These are phyloP conservation scores for Hericium alpestre DNA, from an alignment of 768 basidiomycete genomes.

Conservation along the genomic window DNA sequence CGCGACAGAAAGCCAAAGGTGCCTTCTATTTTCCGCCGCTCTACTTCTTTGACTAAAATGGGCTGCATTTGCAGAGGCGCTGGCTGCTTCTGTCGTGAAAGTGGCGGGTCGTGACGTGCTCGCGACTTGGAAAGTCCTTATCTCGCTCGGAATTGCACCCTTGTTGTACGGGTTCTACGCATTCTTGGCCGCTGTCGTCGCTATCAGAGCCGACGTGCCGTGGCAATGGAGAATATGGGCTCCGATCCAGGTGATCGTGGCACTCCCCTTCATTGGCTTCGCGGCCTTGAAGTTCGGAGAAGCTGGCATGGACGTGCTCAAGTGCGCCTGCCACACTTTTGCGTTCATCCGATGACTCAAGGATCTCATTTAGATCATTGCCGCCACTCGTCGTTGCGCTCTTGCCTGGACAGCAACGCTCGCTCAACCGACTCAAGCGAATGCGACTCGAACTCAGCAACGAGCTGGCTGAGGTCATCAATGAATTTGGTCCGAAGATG, in stretches of 20 bases:
- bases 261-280: constrained; percentile 80
- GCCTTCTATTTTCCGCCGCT: background rate
- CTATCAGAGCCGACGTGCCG: constrained; percentile 54
- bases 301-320: constrained; percentile 92
- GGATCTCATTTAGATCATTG: constrained; percentile 52
- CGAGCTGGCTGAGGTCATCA: constrained; percentile 72
- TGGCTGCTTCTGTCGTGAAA: constrained; percentile 90
- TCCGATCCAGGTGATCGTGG: constrained; percentile 60
- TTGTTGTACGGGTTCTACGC: constrained; percentile 80
- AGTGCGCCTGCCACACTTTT: constrained; percentile 41
- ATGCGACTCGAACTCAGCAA: constrained; percentile 67
- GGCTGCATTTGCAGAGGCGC: constrained; percentile 56
- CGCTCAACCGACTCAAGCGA: constrained; percentile 63
- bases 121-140: constrained; percentile 93
- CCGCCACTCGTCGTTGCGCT: constrained; percentile 80
- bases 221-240: constrained; percentile 57
- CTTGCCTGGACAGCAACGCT: constrained; percentile 77
- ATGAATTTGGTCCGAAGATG: constrained; percentile 78
- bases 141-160: constrained; percentile 81
- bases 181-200: constrained; percentile 60
- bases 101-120: constrained; percentile 87
- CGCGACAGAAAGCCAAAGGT: constrained; percentile 82
- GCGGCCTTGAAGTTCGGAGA: constrained; percentile 94
- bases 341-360: constrained; percentile 5
- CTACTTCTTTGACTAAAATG: background rate